phyloP scores from a whole-genome alignment of 257 asterid genomes.

The Solanum ossicruentum region DNA sequence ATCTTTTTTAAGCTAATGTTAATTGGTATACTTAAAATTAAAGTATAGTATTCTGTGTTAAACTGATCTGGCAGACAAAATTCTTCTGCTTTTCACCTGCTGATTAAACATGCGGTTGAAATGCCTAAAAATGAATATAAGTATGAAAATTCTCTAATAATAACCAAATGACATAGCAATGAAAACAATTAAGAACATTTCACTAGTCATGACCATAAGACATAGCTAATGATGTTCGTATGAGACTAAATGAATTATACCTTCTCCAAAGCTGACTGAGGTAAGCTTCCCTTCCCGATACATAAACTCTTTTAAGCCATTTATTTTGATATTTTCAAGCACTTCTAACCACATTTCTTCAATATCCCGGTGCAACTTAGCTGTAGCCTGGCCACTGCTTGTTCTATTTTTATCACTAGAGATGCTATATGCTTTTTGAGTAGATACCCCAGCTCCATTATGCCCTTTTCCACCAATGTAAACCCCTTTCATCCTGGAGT shows the following conservation, averaged over 20 bases:
- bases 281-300: slow-evolving; percentile 71
- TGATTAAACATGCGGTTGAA: neutral
- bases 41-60: neutral
- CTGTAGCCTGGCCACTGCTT: slow-evolving; percentile 14
- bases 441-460: slow-evolving; percentile 14
- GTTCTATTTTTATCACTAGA: slow-evolving; percentile 20
- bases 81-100: neutral
- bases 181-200: neutral
- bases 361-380: slow-evolving; percentile 22
- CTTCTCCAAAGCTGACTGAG: slow-evolving; percentile 75
- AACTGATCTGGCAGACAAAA: neutral
- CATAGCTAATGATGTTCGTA: neutral
- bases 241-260: slow-evolving; percentile 21
- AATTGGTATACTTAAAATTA: neutral
- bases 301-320: slow-evolving; percentile 63
- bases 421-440: slow-evolving; percentile 12
- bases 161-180: neutral
- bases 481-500: slow-evolving; percentile 16
- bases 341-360: slow-evolving; percentile 78
- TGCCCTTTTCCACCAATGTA: slow-evolving; percentile 14
- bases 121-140: neutral
- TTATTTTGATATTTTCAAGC: slow-evolving; percentile 49
- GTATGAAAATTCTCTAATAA: neutral
- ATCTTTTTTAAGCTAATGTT: neutral
- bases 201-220: neutral